phyloP scores from a whole-genome alignment of 768 basidiomycete genomes.

The Mycena chlorophos region DNA sequence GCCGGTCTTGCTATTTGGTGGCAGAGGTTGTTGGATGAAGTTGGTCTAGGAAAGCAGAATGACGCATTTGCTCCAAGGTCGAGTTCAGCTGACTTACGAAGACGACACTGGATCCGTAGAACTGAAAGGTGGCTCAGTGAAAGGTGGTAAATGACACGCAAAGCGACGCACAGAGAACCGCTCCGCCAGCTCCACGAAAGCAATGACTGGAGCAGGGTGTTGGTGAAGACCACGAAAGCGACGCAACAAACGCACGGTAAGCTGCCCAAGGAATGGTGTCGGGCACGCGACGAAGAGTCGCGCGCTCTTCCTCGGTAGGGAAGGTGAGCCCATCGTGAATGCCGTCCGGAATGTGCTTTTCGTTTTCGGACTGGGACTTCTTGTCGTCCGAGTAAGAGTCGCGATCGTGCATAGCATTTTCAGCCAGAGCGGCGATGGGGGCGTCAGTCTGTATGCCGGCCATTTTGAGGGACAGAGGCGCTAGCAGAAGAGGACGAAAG shows the following conservation, averaged over 20 bases:
- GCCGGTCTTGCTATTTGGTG: conserved; percentile 62
- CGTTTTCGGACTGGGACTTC: background rate
- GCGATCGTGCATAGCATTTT: background rate
- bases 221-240: background rate
- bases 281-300: conserved; percentile 59
- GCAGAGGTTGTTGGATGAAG: conserved; percentile 72
- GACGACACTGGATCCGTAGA: background rate
- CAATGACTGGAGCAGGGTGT: conserved; percentile 49
- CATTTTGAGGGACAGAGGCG: background rate
- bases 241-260: conserved; percentile 38
- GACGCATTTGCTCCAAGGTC: background rate
- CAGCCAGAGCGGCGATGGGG: background rate
- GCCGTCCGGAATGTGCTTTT: conserved; percentile 24
- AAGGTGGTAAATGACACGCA: background rate
- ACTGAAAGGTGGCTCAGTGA: background rate
- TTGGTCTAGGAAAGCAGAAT: conserved; percentile 50
- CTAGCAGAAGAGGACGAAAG: background rate
- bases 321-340: conserved; percentile 58
- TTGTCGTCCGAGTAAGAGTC: background rate
- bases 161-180: conserved; percentile 61
- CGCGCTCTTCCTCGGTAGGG: conserved; percentile 62
- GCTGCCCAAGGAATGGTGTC: conserved; percentile 61
- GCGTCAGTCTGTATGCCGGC: conserved; percentile 2
- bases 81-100: background rate
- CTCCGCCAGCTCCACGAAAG: conserved; percentile 67